phyloP scores from a whole-genome alignment of 2,329 filamentous ascomycete species.

The Xylaria sp. region DNA sequence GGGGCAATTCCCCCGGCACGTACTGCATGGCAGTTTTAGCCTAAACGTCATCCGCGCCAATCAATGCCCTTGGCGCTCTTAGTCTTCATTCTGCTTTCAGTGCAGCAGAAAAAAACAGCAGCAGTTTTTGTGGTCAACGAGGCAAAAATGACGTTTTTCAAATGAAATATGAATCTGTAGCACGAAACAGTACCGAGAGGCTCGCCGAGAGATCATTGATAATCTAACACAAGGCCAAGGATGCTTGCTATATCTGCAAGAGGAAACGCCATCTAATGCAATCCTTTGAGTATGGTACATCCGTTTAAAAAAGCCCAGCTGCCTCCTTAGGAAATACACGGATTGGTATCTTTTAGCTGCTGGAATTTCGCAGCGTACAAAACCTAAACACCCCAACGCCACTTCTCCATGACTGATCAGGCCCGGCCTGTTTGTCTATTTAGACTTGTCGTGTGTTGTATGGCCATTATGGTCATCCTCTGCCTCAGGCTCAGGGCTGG shows the following conservation, averaged over 20 bases:
- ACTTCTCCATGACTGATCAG: slow-evolving; percentile 1
- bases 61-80: slow-evolving; percentile 4
- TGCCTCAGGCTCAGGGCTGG: slow-evolving; percentile 66
- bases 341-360: slow-evolving; percentile 27
- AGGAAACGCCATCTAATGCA: slow-evolving; percentile 31
- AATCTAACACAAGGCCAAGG: neutral
- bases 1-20: slow-evolving; percentile 25
- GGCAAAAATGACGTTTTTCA: neutral
- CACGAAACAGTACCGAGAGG: neutral
- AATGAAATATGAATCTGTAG: neutral
- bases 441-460: slow-evolving; percentile 33
- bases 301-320: slow-evolving; percentile 7
- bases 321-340: slow-evolving; percentile 13
- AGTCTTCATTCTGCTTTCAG: neutral
- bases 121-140: neutral
- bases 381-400: slow-evolving; percentile 38
- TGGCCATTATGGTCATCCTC: slow-evolving; percentile 53
- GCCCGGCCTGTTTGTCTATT: slow-evolving; percentile 21
- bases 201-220: neutral
- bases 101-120: neutral
- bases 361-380: slow-evolving; percentile 17
- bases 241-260: slow-evolving; percentile 17
- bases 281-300: slow-evolving; percentile 36
- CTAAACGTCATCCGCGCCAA: slow-evolving; percentile 26
- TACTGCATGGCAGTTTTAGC: slow-evolving; percentile 24